Evolutionary conservation across 306 rosid genomes (phyloP).

Genomic region (Vicia faba): DNA sequence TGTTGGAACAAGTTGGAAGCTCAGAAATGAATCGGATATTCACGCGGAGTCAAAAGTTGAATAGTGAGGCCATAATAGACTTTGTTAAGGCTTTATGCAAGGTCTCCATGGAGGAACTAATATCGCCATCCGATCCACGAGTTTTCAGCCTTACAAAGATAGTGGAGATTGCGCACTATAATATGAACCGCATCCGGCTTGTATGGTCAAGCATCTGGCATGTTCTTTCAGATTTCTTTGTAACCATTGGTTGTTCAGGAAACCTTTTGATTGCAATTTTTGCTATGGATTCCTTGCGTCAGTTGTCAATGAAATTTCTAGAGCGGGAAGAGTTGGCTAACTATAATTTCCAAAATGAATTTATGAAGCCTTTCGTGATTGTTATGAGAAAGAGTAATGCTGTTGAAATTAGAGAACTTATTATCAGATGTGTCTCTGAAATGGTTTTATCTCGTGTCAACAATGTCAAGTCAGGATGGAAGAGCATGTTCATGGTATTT

Average conservation of each 20-base stretch:
- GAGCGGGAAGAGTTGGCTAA: constrained; percentile 98
- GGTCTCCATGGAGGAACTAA: too few relatives aligned
- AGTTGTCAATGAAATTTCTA: constrained; percentile 96
- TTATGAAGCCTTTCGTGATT: constrained; percentile 97
- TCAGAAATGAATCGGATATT: too few relatives aligned
- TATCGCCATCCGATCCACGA: too few relatives aligned
- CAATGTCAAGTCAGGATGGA: constrained; percentile 99
- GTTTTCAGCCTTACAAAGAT: too few relatives aligned
- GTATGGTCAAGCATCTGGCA: constrained; percentile 99
- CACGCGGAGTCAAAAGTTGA: too few relatives aligned
- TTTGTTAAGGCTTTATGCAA: too few relatives aligned
- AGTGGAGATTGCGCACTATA: too few relatives aligned
- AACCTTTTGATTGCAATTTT: constrained; percentile 97
- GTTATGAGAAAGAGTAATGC: constrained; percentile 97
- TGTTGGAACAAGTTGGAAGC: too few relatives aligned
- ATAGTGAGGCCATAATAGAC: too few relatives aligned
- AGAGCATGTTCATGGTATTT: too few relatives aligned
- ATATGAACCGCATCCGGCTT: constrained; percentile 99
- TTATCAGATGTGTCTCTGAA: constrained; percentile 97
- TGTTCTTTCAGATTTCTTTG: constrained; percentile 98
- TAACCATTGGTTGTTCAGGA: constrained; percentile 93
- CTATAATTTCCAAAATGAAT: constrained; percentile 97
- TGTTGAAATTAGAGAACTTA: constrained; percentile 96
- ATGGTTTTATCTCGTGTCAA: constrained; percentile 97
- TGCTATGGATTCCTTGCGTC: constrained; percentile 99